These are phyloP conservation scores for Collybia nuda DNA, from an alignment of 768 basidiomycete species.

Conservation along the genomic window DNA sequence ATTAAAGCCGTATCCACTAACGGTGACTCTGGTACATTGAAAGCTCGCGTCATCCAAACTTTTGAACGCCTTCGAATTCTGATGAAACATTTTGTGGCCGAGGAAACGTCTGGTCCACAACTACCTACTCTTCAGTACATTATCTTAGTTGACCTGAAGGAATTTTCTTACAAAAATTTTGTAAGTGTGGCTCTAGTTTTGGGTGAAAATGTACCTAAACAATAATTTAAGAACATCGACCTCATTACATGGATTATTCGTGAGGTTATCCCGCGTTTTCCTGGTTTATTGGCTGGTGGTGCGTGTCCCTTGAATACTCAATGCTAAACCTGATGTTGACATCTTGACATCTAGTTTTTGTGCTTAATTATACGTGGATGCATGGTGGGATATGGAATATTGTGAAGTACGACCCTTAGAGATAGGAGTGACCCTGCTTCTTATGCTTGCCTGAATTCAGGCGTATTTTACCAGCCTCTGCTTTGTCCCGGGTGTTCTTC, in stretches of 20 bases:
- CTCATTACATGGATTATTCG: constrained; percentile 62
- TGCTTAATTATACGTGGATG: constrained; percentile 75
- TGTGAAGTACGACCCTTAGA: constrained; percentile 47
- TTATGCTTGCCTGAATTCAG: constrained; percentile 31
- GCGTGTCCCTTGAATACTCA: constrained; percentile 6
- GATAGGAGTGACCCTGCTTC: not conserved
- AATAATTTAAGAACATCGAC: constrained; percentile 49
- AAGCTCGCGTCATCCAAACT: constrained; percentile 42
- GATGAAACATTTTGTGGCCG: constrained; percentile 47
- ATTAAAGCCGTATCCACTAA: constrained; percentile 45
- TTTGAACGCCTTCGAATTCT: constrained; percentile 61
- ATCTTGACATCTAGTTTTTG: constrained; percentile 55
- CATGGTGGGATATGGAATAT: constrained; percentile 69
- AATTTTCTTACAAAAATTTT: constrained; percentile 51
- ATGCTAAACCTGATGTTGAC: constrained; percentile 5
- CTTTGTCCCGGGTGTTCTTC: constrained; percentile 67
- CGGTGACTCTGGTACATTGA: constrained; percentile 34
- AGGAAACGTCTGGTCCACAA: constrained; percentile 14
- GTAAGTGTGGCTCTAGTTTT: constrained; percentile 36
- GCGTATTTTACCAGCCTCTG: constrained; percentile 58
- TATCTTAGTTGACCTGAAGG: constrained; percentile 62
- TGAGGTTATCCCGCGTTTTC: constrained; percentile 69
- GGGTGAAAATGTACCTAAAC: constrained; percentile 7
- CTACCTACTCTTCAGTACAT: constrained; percentile 62
- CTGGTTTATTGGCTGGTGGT: constrained; percentile 79